Evolutionary conservation across 2,329 filamentous ascomycete species (phyloP).

Genomic region (Colletotrichum truncatum): DNA sequence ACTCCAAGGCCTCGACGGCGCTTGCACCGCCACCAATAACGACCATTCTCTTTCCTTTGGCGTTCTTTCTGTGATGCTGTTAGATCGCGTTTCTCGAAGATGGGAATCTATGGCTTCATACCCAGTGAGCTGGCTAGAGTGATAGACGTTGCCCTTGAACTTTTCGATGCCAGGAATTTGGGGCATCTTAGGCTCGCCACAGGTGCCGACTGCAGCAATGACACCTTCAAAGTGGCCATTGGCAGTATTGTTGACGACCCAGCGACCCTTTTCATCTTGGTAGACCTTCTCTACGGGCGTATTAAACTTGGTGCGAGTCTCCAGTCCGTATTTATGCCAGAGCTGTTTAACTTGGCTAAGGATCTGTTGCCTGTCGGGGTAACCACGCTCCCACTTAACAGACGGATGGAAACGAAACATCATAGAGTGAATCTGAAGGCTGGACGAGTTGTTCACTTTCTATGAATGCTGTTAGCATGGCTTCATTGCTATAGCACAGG

Average conservation of each 20-base stretch:
- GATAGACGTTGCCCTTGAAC: constrained; percentile 77
- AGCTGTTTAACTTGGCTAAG: constrained; percentile 75
- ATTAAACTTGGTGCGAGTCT: constrained; percentile 77
- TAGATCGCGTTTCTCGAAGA: constrained; percentile 17
- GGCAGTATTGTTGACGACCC: constrained; percentile 79
- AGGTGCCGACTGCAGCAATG: constrained; percentile 82
- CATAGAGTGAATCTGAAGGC: constrained; percentile 83
- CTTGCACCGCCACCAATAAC: constrained; percentile 84
- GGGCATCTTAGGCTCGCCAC: constrained; percentile 80
- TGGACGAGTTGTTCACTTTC: constrained; percentile 84
- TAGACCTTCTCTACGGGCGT: constrained; percentile 75
- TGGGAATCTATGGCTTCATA: constrained; percentile 32
- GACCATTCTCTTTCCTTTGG: constrained; percentile 78
- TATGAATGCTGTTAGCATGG: constrained; percentile 41
- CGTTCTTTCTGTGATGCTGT: constrained; percentile 62
- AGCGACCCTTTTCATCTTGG: constrained; percentile 73
- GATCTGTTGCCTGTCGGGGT: constrained; percentile 81
- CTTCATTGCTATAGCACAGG: background rate
- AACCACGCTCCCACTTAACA: constrained; percentile 78
- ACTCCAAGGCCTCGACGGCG: constrained; percentile 85
- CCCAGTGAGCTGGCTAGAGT: constrained; percentile 79
- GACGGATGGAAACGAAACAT: constrained; percentile 92
- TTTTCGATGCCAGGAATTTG: constrained; percentile 74
- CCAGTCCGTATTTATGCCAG: constrained; percentile 79
- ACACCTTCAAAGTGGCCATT: constrained; percentile 82